These are phyloP conservation scores for Silybum marianum DNA, from an alignment of 129 eudicot species.

Conservation along the genomic window DNA sequence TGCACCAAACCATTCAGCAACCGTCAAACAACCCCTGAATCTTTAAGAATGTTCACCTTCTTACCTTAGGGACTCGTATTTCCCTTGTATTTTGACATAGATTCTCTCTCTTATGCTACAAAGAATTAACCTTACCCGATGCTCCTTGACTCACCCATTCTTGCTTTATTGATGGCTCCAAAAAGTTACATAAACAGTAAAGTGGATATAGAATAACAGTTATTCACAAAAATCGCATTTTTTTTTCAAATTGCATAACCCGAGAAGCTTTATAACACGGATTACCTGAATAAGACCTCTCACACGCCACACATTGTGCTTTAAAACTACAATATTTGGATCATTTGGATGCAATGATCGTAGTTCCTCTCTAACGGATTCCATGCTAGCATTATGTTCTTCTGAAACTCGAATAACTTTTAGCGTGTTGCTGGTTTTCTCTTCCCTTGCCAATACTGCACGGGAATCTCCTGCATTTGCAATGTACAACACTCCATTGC, in stretches of 20 bases:
- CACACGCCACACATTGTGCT: slow-evolving; percentile 80
- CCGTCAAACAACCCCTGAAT: not conserved
- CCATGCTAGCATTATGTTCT: slow-evolving; percentile 63
- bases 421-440: slow-evolving; percentile 20
- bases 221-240: not conserved
- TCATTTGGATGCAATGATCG: slow-evolving; percentile 60
- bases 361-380: slow-evolving; percentile 59
- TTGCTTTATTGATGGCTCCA: slow-evolving; percentile 12
- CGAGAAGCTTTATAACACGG: not conserved
- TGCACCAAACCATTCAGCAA: too few species aligned
- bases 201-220: not conserved
- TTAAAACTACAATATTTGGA: slow-evolving; percentile 56
- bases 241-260: not conserved
- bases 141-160: not conserved
- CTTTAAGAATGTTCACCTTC: not conserved
- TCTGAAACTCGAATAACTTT: slow-evolving; percentile 56
- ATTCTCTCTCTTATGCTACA: not conserved
- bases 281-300: slow-evolving; percentile 72
- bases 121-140: not conserved
- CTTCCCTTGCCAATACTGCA: slow-evolving; percentile 57
- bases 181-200: slow-evolving; percentile 3
- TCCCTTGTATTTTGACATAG: not conserved
- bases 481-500: slow-evolving; percentile 56
- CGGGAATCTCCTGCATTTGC: slow-evolving; percentile 80
- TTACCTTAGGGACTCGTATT: not conserved